Evolutionary conservation across 305 asterid species (phyloP), one percentile per base, ranked within the genome.

Genomic region (Vinca major): DNA sequence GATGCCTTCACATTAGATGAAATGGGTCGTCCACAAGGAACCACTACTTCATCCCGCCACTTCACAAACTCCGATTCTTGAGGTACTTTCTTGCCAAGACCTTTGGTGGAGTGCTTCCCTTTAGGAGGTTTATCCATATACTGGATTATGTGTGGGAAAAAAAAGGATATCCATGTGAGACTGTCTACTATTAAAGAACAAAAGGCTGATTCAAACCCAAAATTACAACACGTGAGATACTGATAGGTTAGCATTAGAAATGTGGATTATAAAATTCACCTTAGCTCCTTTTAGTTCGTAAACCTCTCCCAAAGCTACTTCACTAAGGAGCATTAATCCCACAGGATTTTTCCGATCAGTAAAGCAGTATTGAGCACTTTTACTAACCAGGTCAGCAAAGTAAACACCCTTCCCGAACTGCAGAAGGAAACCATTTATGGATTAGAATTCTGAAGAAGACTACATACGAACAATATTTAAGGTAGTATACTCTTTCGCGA

Each of bases 291-390:
- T 91, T 7, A 91, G 85, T 81, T 94, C 96, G 37, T 86, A 77
- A 73, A 88, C 81, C 77, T 88, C 93, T 26, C 99, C 99, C 69
- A 94, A 74, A 62, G 97, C 97, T 77, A 94, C 97, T 86, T 94
- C 99, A 74, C 97, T 94, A n/a, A 89, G 89, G 63, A 94, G 89
- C 96, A 94, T 94, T 48, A 94, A 80, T 58, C 99, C 99, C 70
- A 88, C 92, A 4, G 97, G 97, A 80, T 82, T 94, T 63, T 89
- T 85, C 54, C 73, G 83, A 73, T 89, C 87, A 3, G 96, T 82
- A 76, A 49, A 94, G 80, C 97, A 94, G 81, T 94, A 91, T 63
- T 91, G 97, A 71, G 99, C 99, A 85, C 99, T 94, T 83, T 94
- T 91, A 72, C 97, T 94, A 57, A 91, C 97, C 80, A 94, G 79